These are phyloP conservation scores for Phytomonas sp. DNA, from an alignment of 208 protist species.

Conservation along the genomic window DNA sequence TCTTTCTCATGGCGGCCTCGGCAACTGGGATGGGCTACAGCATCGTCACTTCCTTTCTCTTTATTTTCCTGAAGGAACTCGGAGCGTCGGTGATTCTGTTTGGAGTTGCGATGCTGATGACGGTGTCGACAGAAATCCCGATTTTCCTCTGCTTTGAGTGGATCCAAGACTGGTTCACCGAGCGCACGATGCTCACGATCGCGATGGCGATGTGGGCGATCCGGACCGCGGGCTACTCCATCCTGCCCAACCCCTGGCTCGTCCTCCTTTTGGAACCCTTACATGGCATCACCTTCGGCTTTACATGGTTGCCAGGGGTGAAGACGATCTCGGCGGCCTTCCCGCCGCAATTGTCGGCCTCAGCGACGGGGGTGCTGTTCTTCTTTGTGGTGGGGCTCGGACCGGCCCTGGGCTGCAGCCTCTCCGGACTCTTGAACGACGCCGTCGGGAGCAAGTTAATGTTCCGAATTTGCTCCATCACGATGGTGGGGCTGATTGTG, in stretches of 20 bases:
- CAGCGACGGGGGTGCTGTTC: slow-evolving; percentile 48
- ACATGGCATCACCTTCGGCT: slow-evolving; percentile 63
- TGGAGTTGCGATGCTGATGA: slow-evolving; percentile 46
- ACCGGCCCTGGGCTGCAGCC: slow-evolving; percentile 41
- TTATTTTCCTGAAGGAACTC: slow-evolving; percentile 41
- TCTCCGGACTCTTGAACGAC: slow-evolving; percentile 46
- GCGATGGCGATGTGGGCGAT: slow-evolving; percentile 37
- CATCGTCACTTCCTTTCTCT: slow-evolving; percentile 53
- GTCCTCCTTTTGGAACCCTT: slow-evolving; percentile 63
- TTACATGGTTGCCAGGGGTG: slow-evolving; percentile 54
- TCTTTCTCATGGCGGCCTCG: slow-evolving; percentile 35
- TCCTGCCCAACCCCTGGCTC: slow-evolving; percentile 47
- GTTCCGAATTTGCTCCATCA: slow-evolving; percentile 28
- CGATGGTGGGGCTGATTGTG: slow-evolving; percentile 20
- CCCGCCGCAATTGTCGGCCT: slow-evolving; percentile 34
- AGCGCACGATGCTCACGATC: slow-evolving; percentile 45
- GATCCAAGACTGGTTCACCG: slow-evolving; percentile 29
- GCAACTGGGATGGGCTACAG: slow-evolving; percentile 53
- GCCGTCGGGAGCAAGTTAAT: slow-evolving; percentile 30
- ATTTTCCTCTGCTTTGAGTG: slow-evolving; percentile 38
- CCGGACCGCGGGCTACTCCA: slow-evolving; percentile 47
- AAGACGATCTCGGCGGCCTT: slow-evolving; percentile 30
- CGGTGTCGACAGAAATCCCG: slow-evolving; percentile 65
- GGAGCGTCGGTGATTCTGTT: slow-evolving; percentile 33
- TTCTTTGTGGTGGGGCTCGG: slow-evolving; percentile 42